phyloP scores from a whole-genome alignment of 148 eudicot genomes.

The Polygonum maritimum region DNA sequence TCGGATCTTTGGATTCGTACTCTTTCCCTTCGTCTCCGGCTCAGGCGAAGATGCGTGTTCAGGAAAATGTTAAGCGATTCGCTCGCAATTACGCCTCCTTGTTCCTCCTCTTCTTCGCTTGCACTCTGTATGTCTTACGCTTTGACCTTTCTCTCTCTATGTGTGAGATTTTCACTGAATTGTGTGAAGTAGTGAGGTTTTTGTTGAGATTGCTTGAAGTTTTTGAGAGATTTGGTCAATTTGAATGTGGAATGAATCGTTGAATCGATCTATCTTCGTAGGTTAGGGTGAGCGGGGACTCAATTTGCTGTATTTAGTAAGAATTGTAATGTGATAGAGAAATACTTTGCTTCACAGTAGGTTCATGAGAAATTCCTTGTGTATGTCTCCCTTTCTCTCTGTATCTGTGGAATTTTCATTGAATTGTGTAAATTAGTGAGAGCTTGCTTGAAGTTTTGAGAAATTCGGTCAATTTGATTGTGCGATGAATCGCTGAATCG shows the following conservation, averaged over 20 bases:
- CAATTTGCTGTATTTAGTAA: background rate
- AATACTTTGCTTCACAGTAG: too few species aligned
- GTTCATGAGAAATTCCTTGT: constrained; percentile 11
- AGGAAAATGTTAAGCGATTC: constrained; percentile 83
- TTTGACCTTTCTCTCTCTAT: constrained; percentile 1
- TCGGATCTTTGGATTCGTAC: constrained; percentile 49
- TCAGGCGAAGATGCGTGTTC: constrained; percentile 65
- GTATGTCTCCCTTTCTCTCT: constrained; percentile 29
- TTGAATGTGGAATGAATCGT: background rate
- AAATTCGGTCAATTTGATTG: background rate
- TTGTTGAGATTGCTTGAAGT: background rate
- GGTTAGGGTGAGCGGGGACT: background rate
- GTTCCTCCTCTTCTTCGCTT: constrained; percentile 55
- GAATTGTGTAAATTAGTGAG: background rate
- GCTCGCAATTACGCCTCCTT: constrained; percentile 64
- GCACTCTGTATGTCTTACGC: constrained; percentile 56
- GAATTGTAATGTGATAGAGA: too few species aligned
- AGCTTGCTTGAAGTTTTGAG: background rate
- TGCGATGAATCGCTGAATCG: background rate
- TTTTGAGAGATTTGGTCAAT: background rate
- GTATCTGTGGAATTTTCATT: background rate
- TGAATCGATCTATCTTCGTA: background rate
- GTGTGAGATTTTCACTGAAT: background rate
- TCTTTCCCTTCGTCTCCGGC: constrained; percentile 58
- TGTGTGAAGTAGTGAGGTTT: background rate